A percentile compares a stretch with the other conserved stretches of the same genome.
These are phyloP conservation scores for Pseudogymnoascus sp. DNA, from an alignment of 2,329 filamentous ascomycete genomes.

Conservation along the genomic window DNA sequence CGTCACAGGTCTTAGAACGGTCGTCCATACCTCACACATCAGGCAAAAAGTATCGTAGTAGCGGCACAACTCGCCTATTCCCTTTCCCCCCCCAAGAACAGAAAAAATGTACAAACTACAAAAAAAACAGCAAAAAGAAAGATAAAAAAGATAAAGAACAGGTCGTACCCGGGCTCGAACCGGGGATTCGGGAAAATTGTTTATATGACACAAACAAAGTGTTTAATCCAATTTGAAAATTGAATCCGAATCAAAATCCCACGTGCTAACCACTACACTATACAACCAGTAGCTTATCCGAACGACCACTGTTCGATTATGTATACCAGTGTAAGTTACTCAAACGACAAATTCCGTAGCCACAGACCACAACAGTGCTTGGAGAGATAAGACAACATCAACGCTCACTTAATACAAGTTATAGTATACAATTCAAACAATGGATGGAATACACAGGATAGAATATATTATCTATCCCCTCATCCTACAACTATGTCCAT, in stretches of 20 bases:
- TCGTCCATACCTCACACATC: neutral
- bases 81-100: neutral
- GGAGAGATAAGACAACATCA: no score
- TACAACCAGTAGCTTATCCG: neutral
- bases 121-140: neutral
- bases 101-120: neutral
- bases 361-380: no score
- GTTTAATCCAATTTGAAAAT: neutral
- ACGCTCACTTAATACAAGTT: no score
- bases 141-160: neutral
- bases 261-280: conserved; percentile 5
- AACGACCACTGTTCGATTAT: neutral
- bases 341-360: no score
- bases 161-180: conserved; percentile 3
- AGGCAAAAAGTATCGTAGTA: no score
- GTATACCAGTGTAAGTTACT: neutral
- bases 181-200: conserved; percentile 3
- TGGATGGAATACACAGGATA: neutral
- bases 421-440: neutral
- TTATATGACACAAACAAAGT: conserved; percentile 1
- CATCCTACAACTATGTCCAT: neutral
- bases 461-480: neutral
- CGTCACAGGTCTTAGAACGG: no score
- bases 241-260: conserved; percentile 2
- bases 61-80: neutral